Conservation (phyloP, 306 rosid species). For the Citrullus mucosospermus region DNA sequence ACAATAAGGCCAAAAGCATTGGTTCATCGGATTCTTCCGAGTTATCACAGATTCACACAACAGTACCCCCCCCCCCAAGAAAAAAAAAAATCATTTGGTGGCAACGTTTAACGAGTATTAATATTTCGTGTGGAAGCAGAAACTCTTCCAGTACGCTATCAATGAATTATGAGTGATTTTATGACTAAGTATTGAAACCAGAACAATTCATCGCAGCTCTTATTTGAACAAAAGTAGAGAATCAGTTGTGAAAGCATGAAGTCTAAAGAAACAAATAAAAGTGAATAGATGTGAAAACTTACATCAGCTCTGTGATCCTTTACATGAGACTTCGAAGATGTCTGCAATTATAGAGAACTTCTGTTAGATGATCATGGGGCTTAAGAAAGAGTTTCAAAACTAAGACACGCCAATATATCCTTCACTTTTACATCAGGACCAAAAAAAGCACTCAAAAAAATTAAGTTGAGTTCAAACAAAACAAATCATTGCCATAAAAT, state of each 20-base stretch:
- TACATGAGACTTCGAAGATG: slow-evolving; percentile 19
- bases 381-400: neutral
- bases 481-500: neutral
- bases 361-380: neutral
- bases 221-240: neutral
- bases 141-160: too few species aligned
- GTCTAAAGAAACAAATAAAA: neutral
- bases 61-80: too few species aligned
- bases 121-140: too few species aligned
- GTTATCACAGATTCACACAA: neutral
- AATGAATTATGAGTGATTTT: too few species aligned
- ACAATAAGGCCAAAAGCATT: neutral
- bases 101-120: too few species aligned
- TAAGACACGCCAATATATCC: neutral
- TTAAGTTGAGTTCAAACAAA: neutral
- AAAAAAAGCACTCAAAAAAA: neutral
- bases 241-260: neutral
- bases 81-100: too few species aligned
- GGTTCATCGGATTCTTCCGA: neutral
- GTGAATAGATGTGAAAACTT: slow-evolving; percentile 18
- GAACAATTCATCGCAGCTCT: neutral
- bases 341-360: slow-evolving; percentile 27
- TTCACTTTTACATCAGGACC: neutral
- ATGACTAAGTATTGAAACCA: neutral
- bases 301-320: slow-evolving; percentile 58